A percentile compares a stretch with the other conserved stretches of the same genome.
These are phyloP conservation scores for Xylaria sp. DNA, from an alignment of 2,329 filamentous ascomycete genomes.

Conservation along the genomic window DNA sequence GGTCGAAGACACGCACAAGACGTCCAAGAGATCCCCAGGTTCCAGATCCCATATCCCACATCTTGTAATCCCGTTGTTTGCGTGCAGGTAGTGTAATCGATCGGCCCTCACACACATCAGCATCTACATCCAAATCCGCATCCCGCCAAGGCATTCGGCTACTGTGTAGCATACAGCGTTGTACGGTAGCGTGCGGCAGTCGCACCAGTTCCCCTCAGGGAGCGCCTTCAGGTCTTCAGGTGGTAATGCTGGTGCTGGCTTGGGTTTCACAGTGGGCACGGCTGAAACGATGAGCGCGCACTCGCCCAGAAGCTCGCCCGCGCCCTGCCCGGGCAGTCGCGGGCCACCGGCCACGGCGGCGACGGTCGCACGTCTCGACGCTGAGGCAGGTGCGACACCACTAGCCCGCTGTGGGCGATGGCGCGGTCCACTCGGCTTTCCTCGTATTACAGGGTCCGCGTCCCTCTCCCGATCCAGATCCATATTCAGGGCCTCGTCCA, in stretches of 20 bases:
- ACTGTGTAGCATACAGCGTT: too few species aligned
- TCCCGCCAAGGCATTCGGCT: too few species aligned
- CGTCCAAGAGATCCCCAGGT: neutral
- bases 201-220: neutral
- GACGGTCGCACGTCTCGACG: neutral
- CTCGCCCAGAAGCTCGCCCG: too few species aligned
- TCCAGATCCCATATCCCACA: too few species aligned
- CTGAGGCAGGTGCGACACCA: neutral
- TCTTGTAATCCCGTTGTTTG: too few species aligned
- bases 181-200: too few species aligned
- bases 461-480: neutral
- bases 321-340: slow-evolving; percentile 14
- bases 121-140: neutral
- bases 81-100: too few species aligned
- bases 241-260: slow-evolving; percentile 21
- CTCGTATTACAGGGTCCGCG: slow-evolving; percentile 20
- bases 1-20: neutral
- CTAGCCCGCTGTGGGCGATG: slow-evolving; percentile 14
- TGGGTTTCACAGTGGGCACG: slow-evolving; percentile 19
- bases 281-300: slow-evolving; percentile 21
- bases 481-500: slow-evolving; percentile 8
- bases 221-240: neutral
- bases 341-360: neutral
- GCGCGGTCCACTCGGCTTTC: slow-evolving; percentile 13
- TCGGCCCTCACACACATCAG: neutral